These are phyloP conservation scores for Diaporthe citrichinensis DNA, from an alignment of 2,329 filamentous ascomycete genomes.

Conservation along the genomic window DNA sequence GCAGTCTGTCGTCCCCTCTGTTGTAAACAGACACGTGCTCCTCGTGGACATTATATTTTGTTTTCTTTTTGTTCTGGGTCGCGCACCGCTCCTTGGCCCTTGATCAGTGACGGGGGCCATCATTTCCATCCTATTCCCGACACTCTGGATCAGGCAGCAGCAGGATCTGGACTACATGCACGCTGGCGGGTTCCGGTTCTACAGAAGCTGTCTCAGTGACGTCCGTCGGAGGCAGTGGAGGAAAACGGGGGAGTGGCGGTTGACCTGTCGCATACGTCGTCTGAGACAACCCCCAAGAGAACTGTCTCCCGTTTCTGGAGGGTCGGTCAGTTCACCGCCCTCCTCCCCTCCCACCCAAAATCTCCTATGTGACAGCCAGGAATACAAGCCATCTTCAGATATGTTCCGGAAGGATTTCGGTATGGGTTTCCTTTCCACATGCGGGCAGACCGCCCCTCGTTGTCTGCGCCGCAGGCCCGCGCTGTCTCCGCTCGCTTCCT, in stretches of 20 bases:
- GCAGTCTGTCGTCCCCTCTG: neutral
- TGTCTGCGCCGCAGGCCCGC: neutral
- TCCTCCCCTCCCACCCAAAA: neutral
- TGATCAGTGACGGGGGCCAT: neutral
- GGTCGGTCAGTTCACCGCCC: conserved; percentile 6
- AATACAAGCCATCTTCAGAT: neutral
- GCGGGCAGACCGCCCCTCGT: neutral
- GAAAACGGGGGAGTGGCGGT: neutral
- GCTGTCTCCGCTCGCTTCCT: neutral
- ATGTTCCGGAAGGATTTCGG: neutral
- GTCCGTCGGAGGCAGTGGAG: conserved; percentile 3
- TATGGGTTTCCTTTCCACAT: neutral
- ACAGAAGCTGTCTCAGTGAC: conserved; percentile 36
- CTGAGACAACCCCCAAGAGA: conserved; percentile 16
- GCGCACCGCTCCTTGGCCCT: neutral
- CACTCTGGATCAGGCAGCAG: conserved; percentile 35
- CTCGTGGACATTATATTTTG: neutral
- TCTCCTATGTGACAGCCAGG: neutral
- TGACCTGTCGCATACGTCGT: conserved; percentile 26
- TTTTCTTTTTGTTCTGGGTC: neutral
- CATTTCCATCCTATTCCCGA: conserved; percentile 35
- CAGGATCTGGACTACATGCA: conserved; percentile 6
- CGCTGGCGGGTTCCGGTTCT: conserved; percentile 34
- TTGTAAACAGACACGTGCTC: neutral
- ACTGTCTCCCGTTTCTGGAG: neutral